These are phyloP conservation scores for Moesziomyces aphidis DNA, from an alignment of 1,284 basidiomycete genomes.

Conservation along the genomic window DNA sequence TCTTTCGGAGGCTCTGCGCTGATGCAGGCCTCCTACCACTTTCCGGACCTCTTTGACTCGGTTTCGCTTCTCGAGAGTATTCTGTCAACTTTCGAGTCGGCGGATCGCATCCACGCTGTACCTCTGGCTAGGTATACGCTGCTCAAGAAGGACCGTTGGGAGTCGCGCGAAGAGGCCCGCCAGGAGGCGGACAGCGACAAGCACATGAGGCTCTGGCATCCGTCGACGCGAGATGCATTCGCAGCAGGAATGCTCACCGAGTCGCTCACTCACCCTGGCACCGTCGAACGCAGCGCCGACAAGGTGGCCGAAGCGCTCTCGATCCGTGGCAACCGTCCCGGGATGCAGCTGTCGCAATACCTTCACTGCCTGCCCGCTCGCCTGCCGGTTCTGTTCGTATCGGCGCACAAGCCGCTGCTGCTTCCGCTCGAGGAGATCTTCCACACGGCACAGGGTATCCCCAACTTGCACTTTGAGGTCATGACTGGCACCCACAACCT, in stretches of 20 bases:
- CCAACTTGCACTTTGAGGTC: constrained; percentile 43
- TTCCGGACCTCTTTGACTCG: constrained; percentile 41
- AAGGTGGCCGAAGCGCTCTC: constrained; percentile 40
- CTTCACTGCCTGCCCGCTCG: constrained; percentile 39
- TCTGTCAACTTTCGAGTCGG: constrained; percentile 28
- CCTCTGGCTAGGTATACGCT: constrained; percentile 47
- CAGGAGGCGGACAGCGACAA: constrained; percentile 32
- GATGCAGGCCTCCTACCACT: constrained; percentile 34
- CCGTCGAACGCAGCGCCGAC: constrained; percentile 39
- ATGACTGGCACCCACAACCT: constrained; percentile 48
- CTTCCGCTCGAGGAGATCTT: constrained; percentile 41
- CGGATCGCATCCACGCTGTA: constrained; percentile 24
- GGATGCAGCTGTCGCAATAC: constrained; percentile 34
- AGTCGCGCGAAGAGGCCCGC: constrained; percentile 35
- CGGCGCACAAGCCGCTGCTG: constrained; percentile 41
- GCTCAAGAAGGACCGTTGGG: constrained; percentile 42
- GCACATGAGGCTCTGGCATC: constrained; percentile 43
- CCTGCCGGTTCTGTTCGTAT: constrained; percentile 34
- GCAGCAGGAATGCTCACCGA: constrained; percentile 39
- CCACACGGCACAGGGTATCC: constrained; percentile 38
- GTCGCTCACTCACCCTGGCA: constrained; percentile 27
- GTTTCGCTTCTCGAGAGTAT: constrained; percentile 39
- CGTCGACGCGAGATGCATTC: constrained; percentile 36
- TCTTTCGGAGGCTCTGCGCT: constrained; percentile 42
- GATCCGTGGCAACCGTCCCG: constrained; percentile 46